Evolutionary conservation across 1,284 basidiomycete genomes (phyloP).

Genomic region (Takashimella koratensis): DNA sequence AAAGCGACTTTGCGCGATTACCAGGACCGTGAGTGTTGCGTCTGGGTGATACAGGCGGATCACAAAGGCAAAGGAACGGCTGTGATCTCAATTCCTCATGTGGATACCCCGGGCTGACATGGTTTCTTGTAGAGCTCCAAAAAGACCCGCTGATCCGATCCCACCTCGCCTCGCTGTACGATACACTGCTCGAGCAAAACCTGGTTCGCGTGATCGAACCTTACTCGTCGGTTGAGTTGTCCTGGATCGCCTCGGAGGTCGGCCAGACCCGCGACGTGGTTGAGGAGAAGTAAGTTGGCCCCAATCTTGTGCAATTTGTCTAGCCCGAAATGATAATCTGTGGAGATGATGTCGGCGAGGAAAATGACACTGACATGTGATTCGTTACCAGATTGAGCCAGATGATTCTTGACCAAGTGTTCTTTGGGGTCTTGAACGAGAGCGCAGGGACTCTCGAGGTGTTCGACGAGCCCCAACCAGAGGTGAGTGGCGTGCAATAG

Average conservation of each 20-base stretch:
- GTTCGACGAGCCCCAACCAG: constrained; percentile 76
- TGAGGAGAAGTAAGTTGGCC: constrained; percentile 87
- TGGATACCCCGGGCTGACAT: constrained; percentile 7
- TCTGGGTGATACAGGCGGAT: too few species aligned
- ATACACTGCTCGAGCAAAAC: constrained; percentile 93
- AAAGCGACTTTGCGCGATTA: constrained; percentile 84
- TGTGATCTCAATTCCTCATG: too few species aligned
- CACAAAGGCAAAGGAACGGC: too few species aligned
- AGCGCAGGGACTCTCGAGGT: constrained; percentile 87
- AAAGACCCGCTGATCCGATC: constrained; percentile 91
- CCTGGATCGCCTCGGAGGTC: constrained; percentile 82
- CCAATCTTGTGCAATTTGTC: too few species aligned
- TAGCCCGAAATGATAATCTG: too few species aligned
- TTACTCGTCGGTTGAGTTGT: constrained; percentile 86
- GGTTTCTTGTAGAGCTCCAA: constrained; percentile 76
- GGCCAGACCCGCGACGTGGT: constrained; percentile 88
- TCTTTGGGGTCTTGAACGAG: constrained; percentile 92
- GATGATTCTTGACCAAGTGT: constrained; percentile 96
- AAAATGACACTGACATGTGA: too few species aligned
- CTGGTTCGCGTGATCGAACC: constrained; percentile 91
- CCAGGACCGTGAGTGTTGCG: constrained; percentile 62
- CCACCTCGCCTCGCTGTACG: constrained; percentile 88
- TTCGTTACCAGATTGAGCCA: constrained; percentile 89
- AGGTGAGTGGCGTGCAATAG: constrained; percentile 57
- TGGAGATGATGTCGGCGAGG: too few species aligned